These are phyloP conservation scores for Exophiala sideris DNA, from an alignment of 2,329 filamentous ascomycete genomes.

Conservation along the genomic window DNA sequence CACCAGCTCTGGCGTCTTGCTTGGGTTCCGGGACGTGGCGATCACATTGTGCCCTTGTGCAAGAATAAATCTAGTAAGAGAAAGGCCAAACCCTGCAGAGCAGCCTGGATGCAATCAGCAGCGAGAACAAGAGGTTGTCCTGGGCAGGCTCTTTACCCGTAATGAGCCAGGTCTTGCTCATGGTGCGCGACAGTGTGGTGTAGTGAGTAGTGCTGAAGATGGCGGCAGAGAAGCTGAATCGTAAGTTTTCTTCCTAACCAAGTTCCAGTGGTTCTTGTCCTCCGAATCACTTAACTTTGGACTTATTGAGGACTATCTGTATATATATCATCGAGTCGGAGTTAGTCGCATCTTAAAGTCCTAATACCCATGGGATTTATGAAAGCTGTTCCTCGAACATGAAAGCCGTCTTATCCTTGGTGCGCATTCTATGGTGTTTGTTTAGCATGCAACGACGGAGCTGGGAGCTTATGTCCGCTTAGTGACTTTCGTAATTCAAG, in stretches of 20 bases:
- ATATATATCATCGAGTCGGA: too few species aligned
- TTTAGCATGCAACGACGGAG: too few species aligned
- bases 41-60: conserved; percentile 27
- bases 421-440: too few species aligned
- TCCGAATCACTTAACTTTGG: too few species aligned
- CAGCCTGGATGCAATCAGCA: conserved; percentile 16
- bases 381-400: too few species aligned
- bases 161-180: background rate
- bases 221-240: background rate
- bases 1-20: conserved; percentile 16
- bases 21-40: conserved; percentile 28
- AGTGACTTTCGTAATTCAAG: too few species aligned
- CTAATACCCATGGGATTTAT: too few species aligned
- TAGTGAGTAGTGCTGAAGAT: background rate
- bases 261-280: too few species aligned
- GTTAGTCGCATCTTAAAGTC: too few species aligned
- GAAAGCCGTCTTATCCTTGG: too few species aligned
- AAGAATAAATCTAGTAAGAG: conserved; percentile 21
- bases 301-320: too few species aligned
- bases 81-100: conserved; percentile 29
- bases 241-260: background rate
- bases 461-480: background rate
- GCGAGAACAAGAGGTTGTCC: too few species aligned
- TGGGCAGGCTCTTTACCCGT: background rate
- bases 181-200: background rate